Base-by-base conservation (phyloP, 768 basidiomycete species). In the Auricularia sp. region DNA sequence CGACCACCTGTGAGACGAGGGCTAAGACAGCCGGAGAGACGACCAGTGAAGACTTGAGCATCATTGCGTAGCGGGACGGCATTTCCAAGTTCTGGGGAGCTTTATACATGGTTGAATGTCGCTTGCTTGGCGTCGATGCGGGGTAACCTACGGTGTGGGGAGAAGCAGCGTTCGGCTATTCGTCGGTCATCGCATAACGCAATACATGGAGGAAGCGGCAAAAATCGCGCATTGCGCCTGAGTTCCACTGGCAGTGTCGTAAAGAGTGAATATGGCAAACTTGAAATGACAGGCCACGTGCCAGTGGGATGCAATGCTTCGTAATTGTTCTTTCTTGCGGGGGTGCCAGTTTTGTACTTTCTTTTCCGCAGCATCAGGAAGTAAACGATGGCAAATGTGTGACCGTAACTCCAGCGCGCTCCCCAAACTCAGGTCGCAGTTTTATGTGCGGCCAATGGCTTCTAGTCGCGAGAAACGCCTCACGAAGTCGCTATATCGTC, bases 1-100 rank as follows among this genome's bases (percentile, higher is more conserved):
- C 62, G 56, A 13, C 34, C 39, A 65, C 54, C 33, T 65, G 63
- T 13, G 51, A 35, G 33, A 39, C 62, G 51, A 65, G 47, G 29
- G 51, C 45, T 21, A 62, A 61, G n/a, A 42, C 63, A n/a, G 24
- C 44, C 6, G 16, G 39, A 14, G 39, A 7, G 39, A 42, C 47
- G 29, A 29, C 29, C 29, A 29, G 29, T 18, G 47, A 51, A 51
- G 21, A 16, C 21, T 10, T 11, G 47, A 51, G 18, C 10, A 51
- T 18, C 47, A 51, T 51, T 5, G 16, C 47, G 11, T 5, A 5
- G 14, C 21, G 47, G 44, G 18, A 29, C 29, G 29, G 29, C 29
- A 29, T 29, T 18, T 45, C 44, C 44, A 45, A 45, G 18, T 45
- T 45, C 10, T 18, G 47, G 47, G 5, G 21, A 6, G 47, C 47